phyloP scores from a whole-genome alignment of 768 basidiomycete genomes.

The Suillus americanus region DNA sequence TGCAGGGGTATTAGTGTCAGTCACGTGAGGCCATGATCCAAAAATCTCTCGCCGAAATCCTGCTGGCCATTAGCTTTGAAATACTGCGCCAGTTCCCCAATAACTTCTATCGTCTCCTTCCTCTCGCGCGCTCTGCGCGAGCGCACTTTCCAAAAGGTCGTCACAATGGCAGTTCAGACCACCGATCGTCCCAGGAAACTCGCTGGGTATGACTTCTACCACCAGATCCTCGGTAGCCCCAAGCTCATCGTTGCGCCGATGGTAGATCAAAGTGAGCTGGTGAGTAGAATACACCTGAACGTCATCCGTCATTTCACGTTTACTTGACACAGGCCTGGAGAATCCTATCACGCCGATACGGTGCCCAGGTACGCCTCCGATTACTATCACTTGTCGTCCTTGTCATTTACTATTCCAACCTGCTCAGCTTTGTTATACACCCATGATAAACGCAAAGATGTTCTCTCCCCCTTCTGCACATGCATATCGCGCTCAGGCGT shows the following conservation, averaged over 20 bases:
- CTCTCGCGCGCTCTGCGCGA: slow-evolving; percentile 5
- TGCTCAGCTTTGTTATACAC: slow-evolving; percentile 82
- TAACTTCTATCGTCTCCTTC: background rate
- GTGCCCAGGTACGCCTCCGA: slow-evolving; percentile 57
- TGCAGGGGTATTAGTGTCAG: background rate
- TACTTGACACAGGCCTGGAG: slow-evolving; percentile 74
- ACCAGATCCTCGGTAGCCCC: slow-evolving; percentile 74
- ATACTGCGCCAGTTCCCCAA: background rate
- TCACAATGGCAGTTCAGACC: background rate
- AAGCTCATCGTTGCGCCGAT: slow-evolving; percentile 94
- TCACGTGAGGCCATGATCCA: background rate
- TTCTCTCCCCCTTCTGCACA: slow-evolving; percentile 52
- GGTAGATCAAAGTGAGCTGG: slow-evolving; percentile 98
- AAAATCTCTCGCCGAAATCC: background rate
- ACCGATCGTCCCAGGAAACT: slow-evolving; percentile 1
- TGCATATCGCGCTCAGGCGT: slow-evolving; percentile 59
- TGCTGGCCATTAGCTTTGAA: background rate
- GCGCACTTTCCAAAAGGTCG: background rate
- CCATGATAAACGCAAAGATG: slow-evolving; percentile 98
- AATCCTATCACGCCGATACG: slow-evolving; percentile 76
- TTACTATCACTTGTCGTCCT: slow-evolving; percentile 2
- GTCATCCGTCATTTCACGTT: background rate
- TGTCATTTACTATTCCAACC: slow-evolving; percentile 14
- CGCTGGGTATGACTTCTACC: slow-evolving; percentile 81
- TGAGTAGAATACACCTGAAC: slow-evolving; percentile 38